Evolutionary conservation across 2,329 filamentous ascomycete species (phyloP).

Genomic region (Pezicula radicicola): DNA sequence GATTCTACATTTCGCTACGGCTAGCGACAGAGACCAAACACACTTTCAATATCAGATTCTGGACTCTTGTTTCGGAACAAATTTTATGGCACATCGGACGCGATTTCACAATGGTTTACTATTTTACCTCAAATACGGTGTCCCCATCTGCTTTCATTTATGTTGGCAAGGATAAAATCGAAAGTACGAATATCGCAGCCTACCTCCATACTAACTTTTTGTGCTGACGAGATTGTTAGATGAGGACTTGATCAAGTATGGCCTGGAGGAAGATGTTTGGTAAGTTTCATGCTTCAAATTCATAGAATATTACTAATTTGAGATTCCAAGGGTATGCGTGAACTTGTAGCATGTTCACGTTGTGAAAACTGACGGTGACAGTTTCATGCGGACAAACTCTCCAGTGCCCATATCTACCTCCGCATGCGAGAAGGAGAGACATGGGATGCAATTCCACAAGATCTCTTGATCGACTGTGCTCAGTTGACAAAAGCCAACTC

Average conservation of each 20-base stretch:
- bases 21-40: slow-evolving; percentile 9
- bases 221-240: slow-evolving; percentile 50
- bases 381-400: slow-evolving; percentile 98
- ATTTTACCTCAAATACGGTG: slow-evolving; percentile 85
- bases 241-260: slow-evolving; percentile 92
- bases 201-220: slow-evolving; percentile 3
- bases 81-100: slow-evolving; percentile 18
- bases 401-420: slow-evolving; percentile 93
- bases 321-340: neutral
- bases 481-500: slow-evolving; percentile 98
- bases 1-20: slow-evolving; percentile 16
- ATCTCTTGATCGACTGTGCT: slow-evolving; percentile 81
- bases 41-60: slow-evolving; percentile 26
- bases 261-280: slow-evolving; percentile 96
- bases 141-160: slow-evolving; percentile 85
- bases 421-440: slow-evolving; percentile 73
- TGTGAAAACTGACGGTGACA: slow-evolving; percentile 31
- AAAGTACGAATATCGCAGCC: slow-evolving; percentile 59
- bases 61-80: slow-evolving; percentile 2
- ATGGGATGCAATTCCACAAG: slow-evolving; percentile 79
- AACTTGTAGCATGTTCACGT: neutral
- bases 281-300: slow-evolving; percentile 37
- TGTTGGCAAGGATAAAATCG: slow-evolving; percentile 97
- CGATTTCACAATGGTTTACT: slow-evolving; percentile 74
- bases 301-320: slow-evolving; percentile 1